Base-by-base conservation (phyloP, 2,329 filamentous ascomycete species). In the Aspergillus awamori region DNA sequence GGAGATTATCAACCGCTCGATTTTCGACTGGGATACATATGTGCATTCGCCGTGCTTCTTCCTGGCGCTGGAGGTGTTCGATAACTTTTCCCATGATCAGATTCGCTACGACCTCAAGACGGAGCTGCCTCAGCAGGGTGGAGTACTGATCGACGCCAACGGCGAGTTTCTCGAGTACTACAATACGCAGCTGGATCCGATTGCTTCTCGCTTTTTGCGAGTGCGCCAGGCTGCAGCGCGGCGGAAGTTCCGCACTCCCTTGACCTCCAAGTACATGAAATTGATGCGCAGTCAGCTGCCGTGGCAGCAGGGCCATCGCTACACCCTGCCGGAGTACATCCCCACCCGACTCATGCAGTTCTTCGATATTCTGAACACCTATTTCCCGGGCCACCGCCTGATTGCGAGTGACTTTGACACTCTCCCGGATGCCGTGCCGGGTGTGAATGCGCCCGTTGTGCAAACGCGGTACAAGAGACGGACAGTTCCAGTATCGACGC, bases 151-250 rank as follows among this genome's bases (percentile, higher is more conserved):
- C 72, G 92, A 97, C 74, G 83, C 81, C 8, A 82, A 88, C 45
- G 94, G 94, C 71, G 93, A 98, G 72, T 95, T 99, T 72, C 94
- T 91, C 81, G 95, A 98, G 78, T 97, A 96, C 79, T 98, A 97
- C 82, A 86, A 87, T 36, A 88, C 86, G 11, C 82, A 86, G 2
- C 83, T 98, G 47, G 95, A 99, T 72, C 91, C 93, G 6, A 82
- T 96, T 8, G 93, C 91, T 0, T 84, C 88, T 5, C 87, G 93
- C 45, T 98, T 92, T 80, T 82, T 99, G 60, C 86, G 90, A 54
- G 88, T 97, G n/a, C 87, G 95, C 30, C 85, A 95, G 68, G 89
- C 90, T 17, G 93, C 93, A 53, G 78, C 79, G 15, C 75, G 78
- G 5, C 75, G 77, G 6, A 75, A 76, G 10, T 81, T 79, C 63